phyloP scores from a whole-genome alignment of 306 rosid genomes.

The Quercus ilex region DNA sequence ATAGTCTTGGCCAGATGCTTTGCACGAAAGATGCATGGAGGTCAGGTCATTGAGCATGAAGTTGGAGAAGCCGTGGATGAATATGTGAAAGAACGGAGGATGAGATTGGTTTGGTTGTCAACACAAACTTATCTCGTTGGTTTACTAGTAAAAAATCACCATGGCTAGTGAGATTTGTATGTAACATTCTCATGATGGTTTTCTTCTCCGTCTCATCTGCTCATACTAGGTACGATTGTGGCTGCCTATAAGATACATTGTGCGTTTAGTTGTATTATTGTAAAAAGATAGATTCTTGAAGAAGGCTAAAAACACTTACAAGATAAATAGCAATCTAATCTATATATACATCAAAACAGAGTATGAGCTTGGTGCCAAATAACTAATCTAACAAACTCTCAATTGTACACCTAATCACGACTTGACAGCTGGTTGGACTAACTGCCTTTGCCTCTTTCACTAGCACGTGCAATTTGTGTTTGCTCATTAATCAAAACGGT shows the following conservation, averaged over 20 bases:
- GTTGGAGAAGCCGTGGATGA: constrained; percentile 21
- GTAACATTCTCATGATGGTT: not conserved
- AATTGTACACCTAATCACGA: too few species aligned
- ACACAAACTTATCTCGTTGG: constrained; percentile 17
- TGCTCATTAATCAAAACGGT: too few species aligned
- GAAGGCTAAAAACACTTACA: too few species aligned
- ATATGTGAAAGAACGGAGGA: constrained; percentile 29
- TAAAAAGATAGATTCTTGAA: too few species aligned
- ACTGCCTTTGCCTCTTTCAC: too few species aligned
- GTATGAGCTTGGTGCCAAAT: too few species aligned
- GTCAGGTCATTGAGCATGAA: not conserved
- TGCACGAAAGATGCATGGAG: constrained; percentile 1
- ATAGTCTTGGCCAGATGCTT: constrained; percentile 17
- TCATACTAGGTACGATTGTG: constrained; percentile 22
- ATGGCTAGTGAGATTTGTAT: not conserved
- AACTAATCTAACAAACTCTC: too few species aligned
- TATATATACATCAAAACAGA: too few species aligned
- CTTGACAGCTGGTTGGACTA: too few species aligned
- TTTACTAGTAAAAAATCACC: not conserved
- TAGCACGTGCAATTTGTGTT: too few species aligned
- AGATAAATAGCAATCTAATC: too few species aligned
- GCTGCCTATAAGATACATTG: not conserved
- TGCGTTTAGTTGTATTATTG: not conserved
- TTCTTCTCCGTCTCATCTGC: constrained; percentile 7
- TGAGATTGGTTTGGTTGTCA: constrained; percentile 25